Evolutionary conservation across 306 rosid genomes (phyloP).

Genomic region (Trifolium pratense): DNA sequence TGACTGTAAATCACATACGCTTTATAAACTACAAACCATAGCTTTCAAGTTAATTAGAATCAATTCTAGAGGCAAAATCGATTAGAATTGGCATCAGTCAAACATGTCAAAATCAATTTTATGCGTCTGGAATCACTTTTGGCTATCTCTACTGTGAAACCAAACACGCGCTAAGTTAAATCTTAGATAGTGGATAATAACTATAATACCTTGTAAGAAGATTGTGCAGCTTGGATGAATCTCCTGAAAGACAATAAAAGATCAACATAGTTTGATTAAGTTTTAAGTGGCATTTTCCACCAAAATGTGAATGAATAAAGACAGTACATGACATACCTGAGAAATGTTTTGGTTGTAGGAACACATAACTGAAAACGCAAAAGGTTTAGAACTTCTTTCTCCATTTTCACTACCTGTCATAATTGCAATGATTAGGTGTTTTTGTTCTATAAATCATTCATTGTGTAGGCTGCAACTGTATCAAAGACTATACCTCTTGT

Average conservation of each 20-base stretch:
- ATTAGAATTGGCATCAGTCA: neutral
- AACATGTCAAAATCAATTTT: neutral
- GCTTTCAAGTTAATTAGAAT: neutral
- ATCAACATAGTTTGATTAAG: slow-evolving; percentile 11
- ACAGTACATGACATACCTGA: slow-evolving; percentile 55
- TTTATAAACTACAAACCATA: neutral
- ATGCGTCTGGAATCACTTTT: neutral
- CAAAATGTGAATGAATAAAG: neutral
- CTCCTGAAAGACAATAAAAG: slow-evolving; percentile 64
- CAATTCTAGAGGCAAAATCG: neutral
- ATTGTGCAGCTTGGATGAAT: slow-evolving; percentile 80
- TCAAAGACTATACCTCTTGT: slow-evolving; percentile 67
- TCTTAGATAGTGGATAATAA: slow-evolving; percentile 10
- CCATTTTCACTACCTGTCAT: slow-evolving; percentile 75
- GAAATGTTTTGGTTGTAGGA: slow-evolving; percentile 86
- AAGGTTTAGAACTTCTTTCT: slow-evolving; percentile 65
- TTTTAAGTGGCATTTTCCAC: slow-evolving; percentile 16
- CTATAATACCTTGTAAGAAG: slow-evolving; percentile 64
- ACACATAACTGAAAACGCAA: slow-evolving; percentile 69
- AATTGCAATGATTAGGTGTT: slow-evolving; percentile 27
- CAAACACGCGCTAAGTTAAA: neutral
- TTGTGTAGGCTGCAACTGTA: neutral
- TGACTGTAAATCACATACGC: neutral
- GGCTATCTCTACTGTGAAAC: neutral
- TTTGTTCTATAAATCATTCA: slow-evolving; percentile 17